Percentiles rank a stretch among this genome's conserved stretches.
These are phyloP conservation scores for Backusella sp. DNA, from an alignment of 192 early-diverging fungal species.

Conservation along the genomic window DNA sequence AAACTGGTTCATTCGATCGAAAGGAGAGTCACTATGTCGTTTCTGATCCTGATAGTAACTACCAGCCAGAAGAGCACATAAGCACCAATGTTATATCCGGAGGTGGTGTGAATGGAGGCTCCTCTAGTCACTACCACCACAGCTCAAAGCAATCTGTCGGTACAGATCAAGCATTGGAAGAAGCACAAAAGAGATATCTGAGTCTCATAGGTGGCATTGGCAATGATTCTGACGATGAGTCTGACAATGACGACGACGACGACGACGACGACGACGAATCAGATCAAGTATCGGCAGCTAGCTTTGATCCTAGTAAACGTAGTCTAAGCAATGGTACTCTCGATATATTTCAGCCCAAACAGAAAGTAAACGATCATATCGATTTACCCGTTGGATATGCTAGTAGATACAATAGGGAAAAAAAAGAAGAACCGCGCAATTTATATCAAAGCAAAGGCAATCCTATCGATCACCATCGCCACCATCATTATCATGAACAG, in stretches of 20 bases:
- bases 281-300: neutral
- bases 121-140: neutral
- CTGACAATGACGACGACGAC: too few relatives aligned
- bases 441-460: neutral
- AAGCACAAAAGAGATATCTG: neutral
- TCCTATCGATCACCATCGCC: neutral
- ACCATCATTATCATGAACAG: too few relatives aligned
- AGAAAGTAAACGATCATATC: neutral
- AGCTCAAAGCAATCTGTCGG: neutral
- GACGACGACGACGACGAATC: neutral
- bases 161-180: neutral
- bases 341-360: neutral
- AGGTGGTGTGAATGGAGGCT: neutral
- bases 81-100: neutral
- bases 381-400: neutral
- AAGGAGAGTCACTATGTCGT: neutral
- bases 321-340: neutral
- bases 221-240: too few relatives aligned
- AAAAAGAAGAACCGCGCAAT: neutral
- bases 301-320: neutral
- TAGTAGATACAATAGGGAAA: neutral
- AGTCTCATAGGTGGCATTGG: neutral
- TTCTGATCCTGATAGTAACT: neutral
- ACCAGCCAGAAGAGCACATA: neutral
- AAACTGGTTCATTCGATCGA: neutral